These are phyloP conservation scores for Pythium dissotocum DNA, from an alignment of 352 stramenopile species.

Conservation along the genomic window DNA sequence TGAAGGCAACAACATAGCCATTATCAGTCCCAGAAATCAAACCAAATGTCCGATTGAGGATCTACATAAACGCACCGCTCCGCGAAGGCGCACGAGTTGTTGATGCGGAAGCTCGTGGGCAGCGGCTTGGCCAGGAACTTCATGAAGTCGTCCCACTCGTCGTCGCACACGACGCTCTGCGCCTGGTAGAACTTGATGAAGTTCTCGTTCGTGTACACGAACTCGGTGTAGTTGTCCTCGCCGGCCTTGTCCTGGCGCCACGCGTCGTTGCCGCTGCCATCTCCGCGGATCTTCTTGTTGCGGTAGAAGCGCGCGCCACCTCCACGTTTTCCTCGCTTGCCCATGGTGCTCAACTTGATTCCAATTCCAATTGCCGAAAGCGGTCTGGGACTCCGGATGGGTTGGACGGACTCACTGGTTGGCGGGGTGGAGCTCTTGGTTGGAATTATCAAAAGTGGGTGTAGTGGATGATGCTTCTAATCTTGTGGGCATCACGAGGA, in stretches of 20 bases:
- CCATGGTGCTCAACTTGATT: constrained; percentile 38
- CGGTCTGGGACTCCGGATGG: not conserved
- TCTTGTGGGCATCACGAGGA: not conserved
- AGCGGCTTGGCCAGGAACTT: constrained; percentile 85
- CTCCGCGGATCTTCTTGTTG: constrained; percentile 59
- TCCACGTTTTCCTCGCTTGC: constrained; percentile 41
- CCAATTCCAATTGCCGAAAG: constrained; percentile 18
- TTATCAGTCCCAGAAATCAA: not conserved
- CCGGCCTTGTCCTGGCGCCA: constrained; percentile 34
- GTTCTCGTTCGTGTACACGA: constrained; percentile 85
- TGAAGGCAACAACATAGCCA: not conserved
- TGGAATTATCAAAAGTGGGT: constrained; percentile 17
- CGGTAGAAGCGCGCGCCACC: constrained; percentile 32
- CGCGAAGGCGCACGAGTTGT: constrained; percentile 85
- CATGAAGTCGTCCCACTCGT: constrained; percentile 92
- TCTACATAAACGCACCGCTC: constrained; percentile 51
- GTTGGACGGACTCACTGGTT: constrained; percentile 17
- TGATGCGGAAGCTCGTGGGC: constrained; percentile 94
- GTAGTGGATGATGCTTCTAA: not conserved
- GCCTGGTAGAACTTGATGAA: constrained; percentile 89
- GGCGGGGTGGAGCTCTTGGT: constrained; percentile 7
- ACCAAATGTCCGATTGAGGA: not conserved
- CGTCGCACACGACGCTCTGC: constrained; percentile 77
- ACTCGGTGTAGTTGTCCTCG: constrained; percentile 79
- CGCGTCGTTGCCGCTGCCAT: constrained; percentile 29